Conservation (phyloP, 768 basidiomycete species). For the Terana coerulea region DNA sequence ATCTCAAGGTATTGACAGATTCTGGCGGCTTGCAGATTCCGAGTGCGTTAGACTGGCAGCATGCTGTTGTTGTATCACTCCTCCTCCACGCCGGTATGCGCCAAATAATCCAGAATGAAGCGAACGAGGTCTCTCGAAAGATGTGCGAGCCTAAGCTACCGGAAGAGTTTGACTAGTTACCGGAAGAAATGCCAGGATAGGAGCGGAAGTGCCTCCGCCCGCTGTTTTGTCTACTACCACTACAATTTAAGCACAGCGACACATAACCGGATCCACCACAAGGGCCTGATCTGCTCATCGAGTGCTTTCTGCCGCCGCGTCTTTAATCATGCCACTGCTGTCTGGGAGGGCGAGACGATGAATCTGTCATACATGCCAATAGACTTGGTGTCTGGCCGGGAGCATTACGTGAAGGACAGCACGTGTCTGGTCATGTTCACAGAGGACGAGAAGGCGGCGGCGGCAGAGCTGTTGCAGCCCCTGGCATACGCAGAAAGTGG, state of each 20-base stretch:
- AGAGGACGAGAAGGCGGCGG: slow-evolving; percentile 19
- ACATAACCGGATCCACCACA: slow-evolving; percentile 19
- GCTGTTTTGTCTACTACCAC: slow-evolving; percentile 24
- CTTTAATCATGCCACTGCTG: slow-evolving; percentile 17
- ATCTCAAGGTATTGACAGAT: slow-evolving; percentile 20
- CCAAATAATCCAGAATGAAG: slow-evolving; percentile 21
- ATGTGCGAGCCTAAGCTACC: slow-evolving; percentile 19
- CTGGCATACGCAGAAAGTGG: slow-evolving; percentile 13
- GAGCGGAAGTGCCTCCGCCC: slow-evolving; percentile 14
- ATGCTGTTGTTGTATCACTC: slow-evolving; percentile 21
- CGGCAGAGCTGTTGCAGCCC: no score
- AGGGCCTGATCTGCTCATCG: slow-evolving; percentile 15
- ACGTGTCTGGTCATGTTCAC: slow-evolving; percentile 23
- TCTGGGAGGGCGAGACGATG: slow-evolving; percentile 24
- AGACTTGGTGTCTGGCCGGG: slow-evolving; percentile 19
- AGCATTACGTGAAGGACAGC: slow-evolving; percentile 13
- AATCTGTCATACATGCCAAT: slow-evolving; percentile 20
- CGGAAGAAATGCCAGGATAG: slow-evolving; percentile 14
- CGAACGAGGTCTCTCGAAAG: slow-evolving; percentile 17
- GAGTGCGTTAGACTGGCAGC: slow-evolving; percentile 26
- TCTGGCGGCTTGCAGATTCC: slow-evolving; percentile 16
- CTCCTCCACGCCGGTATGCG: slow-evolving; percentile 24
- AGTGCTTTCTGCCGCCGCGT: slow-evolving; percentile 15
- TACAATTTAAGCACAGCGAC: slow-evolving; percentile 19
- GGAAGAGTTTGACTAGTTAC: slow-evolving; percentile 16